A percentile compares a stretch with the other conserved stretches of the same genome.
Evolutionary conservation across 2,329 filamentous ascomycete species (phyloP).

Genomic region (Phialemonium atrogriseum): DNA sequence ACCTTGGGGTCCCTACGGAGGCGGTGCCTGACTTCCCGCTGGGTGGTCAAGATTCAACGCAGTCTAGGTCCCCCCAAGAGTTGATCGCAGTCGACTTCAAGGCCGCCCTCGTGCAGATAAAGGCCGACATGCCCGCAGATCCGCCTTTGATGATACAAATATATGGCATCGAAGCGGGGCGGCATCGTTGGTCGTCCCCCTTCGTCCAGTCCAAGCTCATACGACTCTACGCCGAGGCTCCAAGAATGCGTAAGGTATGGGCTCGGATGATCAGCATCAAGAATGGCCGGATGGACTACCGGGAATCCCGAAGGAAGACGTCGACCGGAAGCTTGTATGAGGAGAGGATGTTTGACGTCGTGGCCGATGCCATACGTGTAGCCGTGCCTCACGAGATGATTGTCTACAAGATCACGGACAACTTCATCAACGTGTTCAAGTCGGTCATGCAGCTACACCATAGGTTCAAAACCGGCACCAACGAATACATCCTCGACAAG

Average conservation of each 20-base stretch:
- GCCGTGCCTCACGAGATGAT: slow-evolving; percentile 88
- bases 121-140: slow-evolving; percentile 79
- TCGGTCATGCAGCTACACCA: slow-evolving; percentile 86
- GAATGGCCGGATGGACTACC: slow-evolving; percentile 68
- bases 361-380: slow-evolving; percentile 76
- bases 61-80: slow-evolving; percentile 41
- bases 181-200: slow-evolving; percentile 80
- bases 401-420: slow-evolving; percentile 87
- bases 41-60: slow-evolving; percentile 23
- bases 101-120: slow-evolving; percentile 74
- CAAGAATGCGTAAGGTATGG: slow-evolving; percentile 77
- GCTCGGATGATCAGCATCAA: slow-evolving; percentile 80
- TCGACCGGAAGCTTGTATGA: slow-evolving; percentile 50
- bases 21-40: slow-evolving; percentile 12
- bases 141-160: slow-evolving; percentile 89
- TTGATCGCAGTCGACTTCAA: slow-evolving; percentile 77
- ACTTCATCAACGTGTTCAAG: slow-evolving; percentile 80
- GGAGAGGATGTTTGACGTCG: slow-evolving; percentile 77
- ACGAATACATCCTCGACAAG: slow-evolving; percentile 83
- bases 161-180: slow-evolving; percentile 72
- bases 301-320: slow-evolving; percentile 65
- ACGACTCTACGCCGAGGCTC: slow-evolving; percentile 81
- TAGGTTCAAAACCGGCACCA: slow-evolving; percentile 77
- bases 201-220: slow-evolving; percentile 70
- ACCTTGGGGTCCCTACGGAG: slow-evolving; percentile 15